phyloP scores from a whole-genome alignment of 495 filamentous ascomycete genomes.

The Penicillium lividum region DNA sequence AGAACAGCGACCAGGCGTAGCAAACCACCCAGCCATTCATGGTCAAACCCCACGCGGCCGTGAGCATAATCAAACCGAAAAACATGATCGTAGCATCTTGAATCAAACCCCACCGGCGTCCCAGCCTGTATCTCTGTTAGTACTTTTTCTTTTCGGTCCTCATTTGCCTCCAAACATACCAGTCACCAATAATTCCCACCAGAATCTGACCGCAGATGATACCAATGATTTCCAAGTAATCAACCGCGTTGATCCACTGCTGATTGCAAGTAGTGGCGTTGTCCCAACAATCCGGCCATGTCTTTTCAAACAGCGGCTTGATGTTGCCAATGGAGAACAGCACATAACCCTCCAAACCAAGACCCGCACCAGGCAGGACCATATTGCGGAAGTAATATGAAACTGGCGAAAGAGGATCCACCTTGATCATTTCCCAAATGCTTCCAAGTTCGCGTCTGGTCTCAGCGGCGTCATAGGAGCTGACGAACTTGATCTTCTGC shows the following conservation, averaged over 20 bases:
- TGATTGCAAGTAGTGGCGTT: constrained; percentile 61
- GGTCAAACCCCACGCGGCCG: constrained; percentile 78
- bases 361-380: constrained; percentile 83
- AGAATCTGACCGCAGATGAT: constrained; percentile 85
- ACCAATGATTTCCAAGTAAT: constrained; percentile 83
- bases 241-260: constrained; percentile 74
- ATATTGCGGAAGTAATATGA: constrained; percentile 85
- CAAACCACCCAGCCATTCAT: constrained; percentile 91
- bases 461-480: constrained; percentile 65
- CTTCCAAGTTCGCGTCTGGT: constrained; percentile 58
- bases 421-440: constrained; percentile 77
- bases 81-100: constrained; percentile 95
- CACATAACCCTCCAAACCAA: constrained; percentile 87
- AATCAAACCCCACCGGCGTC: constrained; percentile 87
- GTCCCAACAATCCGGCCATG: constrained; percentile 76
- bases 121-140: constrained; percentile 53
- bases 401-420: constrained; percentile 75
- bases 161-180: constrained; percentile 33
- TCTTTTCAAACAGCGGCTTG: constrained; percentile 67
- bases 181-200: constrained; percentile 65
- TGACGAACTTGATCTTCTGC: constrained; percentile 71
- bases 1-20: constrained; percentile 86
- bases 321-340: constrained; percentile 93
- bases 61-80: constrained; percentile 81
- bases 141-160: not conserved